These are phyloP conservation scores for Macrolepiota fuliginosa DNA, from an alignment of 768 basidiomycete species.

Conservation along the genomic window DNA sequence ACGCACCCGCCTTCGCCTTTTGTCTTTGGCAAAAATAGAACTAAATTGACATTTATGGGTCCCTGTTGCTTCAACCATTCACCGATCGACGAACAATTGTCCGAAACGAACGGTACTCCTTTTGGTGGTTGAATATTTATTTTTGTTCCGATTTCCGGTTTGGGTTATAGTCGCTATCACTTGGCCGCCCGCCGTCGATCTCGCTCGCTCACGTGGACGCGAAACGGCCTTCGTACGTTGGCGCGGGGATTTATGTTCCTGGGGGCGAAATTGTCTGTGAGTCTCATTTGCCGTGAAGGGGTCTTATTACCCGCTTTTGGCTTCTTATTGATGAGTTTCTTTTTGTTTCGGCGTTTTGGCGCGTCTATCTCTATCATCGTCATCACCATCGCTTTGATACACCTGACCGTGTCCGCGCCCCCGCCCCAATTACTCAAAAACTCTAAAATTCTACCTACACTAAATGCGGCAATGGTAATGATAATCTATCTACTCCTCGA, in stretches of 20 bases:
- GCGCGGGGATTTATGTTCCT: slow-evolving; percentile 44
- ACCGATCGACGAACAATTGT: neutral
- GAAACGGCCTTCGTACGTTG: slow-evolving; percentile 49
- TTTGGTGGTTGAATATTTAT: neutral
- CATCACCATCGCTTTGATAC: neutral
- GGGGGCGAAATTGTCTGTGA: slow-evolving; percentile 50
- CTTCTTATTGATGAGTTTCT: neutral
- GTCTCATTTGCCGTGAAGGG: slow-evolving; percentile 13
- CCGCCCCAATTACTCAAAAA: neutral
- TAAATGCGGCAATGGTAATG: neutral
- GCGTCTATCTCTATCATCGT: slow-evolving; percentile 1
- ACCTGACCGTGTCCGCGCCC: neutral
- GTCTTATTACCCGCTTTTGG: slow-evolving; percentile 6
- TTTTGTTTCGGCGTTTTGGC: neutral
- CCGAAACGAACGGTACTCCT: neutral
- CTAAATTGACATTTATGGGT: slow-evolving; percentile 1
- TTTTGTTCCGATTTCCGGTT: neutral
- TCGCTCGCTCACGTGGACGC: slow-evolving; percentile 64
- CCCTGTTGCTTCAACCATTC: slow-evolving; percentile 14
- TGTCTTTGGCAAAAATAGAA: neutral
- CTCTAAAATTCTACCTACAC: neutral
- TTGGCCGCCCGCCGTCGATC: slow-evolving; percentile 71
- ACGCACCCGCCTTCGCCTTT: neutral
- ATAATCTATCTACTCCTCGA: neutral
- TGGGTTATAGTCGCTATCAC: slow-evolving; percentile 54